Conservation (phyloP, 768 basidiomycete genomes). For the Rhodotorula babjevae region DNA sequence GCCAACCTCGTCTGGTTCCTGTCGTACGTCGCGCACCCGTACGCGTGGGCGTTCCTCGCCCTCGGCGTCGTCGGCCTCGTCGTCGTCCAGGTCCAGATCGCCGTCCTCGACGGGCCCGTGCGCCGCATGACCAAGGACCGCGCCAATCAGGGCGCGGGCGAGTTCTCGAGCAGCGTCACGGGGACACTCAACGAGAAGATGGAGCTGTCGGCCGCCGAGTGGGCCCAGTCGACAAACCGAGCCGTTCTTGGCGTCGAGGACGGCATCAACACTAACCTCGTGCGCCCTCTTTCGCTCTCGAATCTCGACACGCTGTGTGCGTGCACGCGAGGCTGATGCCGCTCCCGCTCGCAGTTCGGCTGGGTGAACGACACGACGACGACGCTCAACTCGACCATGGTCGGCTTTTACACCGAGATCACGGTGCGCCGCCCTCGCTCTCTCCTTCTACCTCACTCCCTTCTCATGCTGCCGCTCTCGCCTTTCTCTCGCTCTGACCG, state of each 20-base stretch:
- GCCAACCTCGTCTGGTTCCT: conserved; percentile 79
- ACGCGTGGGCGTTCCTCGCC: conserved; percentile 81
- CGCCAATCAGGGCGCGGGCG: conserved; percentile 59
- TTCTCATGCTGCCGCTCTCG: no score
- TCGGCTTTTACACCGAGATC: conserved; percentile 77
- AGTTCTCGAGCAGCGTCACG: conserved; percentile 68
- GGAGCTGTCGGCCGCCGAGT: conserved; percentile 70
- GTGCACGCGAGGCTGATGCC: no score
- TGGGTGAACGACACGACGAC: conserved; percentile 91
- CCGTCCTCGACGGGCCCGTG: conserved; percentile 65
- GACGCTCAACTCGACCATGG: conserved; percentile 78
- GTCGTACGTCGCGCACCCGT: conserved; percentile 84
- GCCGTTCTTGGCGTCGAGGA: conserved; percentile 67
- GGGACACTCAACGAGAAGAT: conserved; percentile 61
- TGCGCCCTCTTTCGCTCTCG: conserved; percentile 9
- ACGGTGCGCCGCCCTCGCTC: conserved; percentile 49
- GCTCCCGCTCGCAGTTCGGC: conserved; percentile 62
- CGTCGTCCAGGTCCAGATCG: conserved; percentile 77
- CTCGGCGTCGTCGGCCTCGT: conserved; percentile 88
- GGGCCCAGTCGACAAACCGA: conserved; percentile 70
- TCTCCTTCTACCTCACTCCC: background rate
- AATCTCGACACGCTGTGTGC: no score
- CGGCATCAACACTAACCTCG: conserved; percentile 61
- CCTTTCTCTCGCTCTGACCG: no score
- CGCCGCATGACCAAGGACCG: conserved; percentile 62